Base-by-base conservation (phyloP, 495 filamentous ascomycete genomes). In the Aspergillus wentii region DNA sequence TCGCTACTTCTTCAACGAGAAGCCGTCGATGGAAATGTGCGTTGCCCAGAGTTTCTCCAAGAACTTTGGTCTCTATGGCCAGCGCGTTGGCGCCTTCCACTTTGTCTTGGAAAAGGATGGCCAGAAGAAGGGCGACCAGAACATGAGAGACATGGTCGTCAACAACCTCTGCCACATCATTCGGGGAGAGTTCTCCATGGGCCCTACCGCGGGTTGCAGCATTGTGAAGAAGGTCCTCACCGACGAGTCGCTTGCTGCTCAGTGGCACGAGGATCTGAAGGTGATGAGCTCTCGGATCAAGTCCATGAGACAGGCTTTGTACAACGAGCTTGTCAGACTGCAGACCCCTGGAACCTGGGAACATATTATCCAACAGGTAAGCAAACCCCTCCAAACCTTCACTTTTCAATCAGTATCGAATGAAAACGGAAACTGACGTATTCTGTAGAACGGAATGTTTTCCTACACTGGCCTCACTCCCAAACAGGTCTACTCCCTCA, bases 61-160 rank as follows among this genome's bases (percentile, higher is more conserved):
- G 59, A 77, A 71, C 55, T 69, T 77, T 40, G 74, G 74, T 28
- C 61, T 77, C 21, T 77, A 77, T 46, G 71, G 71, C 29, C 63
- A 75, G 58, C 67, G 71, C 17, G 58, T 68, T 27, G 70, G 72
- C 39, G 65, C 63, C 11, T 68, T 70, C 53, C 72, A 74, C 54
- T 61, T 71, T 40, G 63, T 69, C 18, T 54, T 61, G 31, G 54
- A 50, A 38, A 50, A 57, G 11, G 54, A 35, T 13, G 44, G 53
- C 5, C 49, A 58, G 23, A 55, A 50, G 38, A 50, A 57, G 11
- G 54, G 36, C 15, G 44, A 54, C 5, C 49, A 58, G 23, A 33
- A 56, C 11, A 45, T 66, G 22, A 63, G 58, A 22, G 64, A 67
- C 20, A 35, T 60, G 25, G 57, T 68, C 26, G 55, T 66, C 35